phyloP scores from a whole-genome alignment of 2,329 filamentous ascomycete genomes.

The Neonectria faginata region DNA sequence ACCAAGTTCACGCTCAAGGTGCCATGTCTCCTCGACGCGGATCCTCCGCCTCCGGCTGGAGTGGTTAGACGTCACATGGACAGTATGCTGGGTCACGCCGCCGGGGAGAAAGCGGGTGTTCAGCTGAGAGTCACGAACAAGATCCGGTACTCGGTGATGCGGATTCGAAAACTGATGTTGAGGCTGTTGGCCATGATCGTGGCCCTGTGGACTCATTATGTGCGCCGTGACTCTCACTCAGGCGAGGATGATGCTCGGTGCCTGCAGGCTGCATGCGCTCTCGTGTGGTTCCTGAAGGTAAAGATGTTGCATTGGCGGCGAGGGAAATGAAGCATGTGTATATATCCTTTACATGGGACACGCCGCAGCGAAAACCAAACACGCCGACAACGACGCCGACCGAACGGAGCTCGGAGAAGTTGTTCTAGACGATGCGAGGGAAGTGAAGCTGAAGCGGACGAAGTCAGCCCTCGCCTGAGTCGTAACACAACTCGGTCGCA shows the following conservation, averaged over 20 bases:
- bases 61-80: background rate
- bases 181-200: background rate
- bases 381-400: background rate
- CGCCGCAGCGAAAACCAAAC: background rate
- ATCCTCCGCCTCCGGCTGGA: background rate
- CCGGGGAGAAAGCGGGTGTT: background rate
- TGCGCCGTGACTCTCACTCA: too few relatives aligned
- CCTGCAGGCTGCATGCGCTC: too few relatives aligned
- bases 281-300: background rate
- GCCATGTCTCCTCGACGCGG: slow-evolving; percentile 1
- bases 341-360: background rate
- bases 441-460: background rate
- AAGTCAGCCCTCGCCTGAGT: background rate
- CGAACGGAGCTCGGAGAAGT: background rate
- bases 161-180: background rate
- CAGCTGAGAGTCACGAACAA: background rate
- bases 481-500: background rate
- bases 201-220: background rate
- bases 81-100: background rate
- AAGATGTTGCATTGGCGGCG: too few relatives aligned
- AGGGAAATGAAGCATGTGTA: too few relatives aligned
- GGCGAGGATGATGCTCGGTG: too few relatives aligned
- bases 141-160: slow-evolving; percentile 3
- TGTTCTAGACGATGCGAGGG: background rate
- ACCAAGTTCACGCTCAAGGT: background rate